Evolutionary conservation across 768 basidiomycete species (phyloP).

Genomic region (Phylloporus scabripes): DNA sequence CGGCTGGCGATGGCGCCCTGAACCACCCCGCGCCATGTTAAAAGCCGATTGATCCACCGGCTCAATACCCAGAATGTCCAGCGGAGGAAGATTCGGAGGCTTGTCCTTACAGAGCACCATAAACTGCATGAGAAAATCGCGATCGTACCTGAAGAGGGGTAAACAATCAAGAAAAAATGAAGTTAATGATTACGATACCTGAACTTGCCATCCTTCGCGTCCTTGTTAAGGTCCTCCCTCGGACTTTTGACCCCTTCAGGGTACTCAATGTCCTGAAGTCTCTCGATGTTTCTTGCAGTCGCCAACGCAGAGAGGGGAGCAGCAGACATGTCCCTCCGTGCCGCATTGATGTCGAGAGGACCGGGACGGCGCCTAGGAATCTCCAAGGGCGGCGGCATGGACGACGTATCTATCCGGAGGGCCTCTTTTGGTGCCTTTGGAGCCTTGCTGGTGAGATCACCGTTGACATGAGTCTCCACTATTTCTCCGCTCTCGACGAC

Average conservation of each 20-base stretch:
- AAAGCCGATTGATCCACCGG: constrained; percentile 54
- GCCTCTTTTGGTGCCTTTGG: constrained; percentile 39
- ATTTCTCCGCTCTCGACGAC: constrained; percentile 31
- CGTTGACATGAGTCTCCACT: constrained; percentile 23
- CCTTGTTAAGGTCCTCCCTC: constrained; percentile 74
- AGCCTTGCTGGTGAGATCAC: constrained; percentile 39
- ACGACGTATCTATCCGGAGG: constrained; percentile 62
- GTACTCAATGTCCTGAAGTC: constrained; percentile 72
- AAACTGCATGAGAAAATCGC: constrained; percentile 96
- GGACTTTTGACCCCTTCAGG: constrained; percentile 83
- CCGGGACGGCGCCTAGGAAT: constrained; percentile 53
- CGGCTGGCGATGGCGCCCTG: constrained; percentile 52
- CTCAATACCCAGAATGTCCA: constrained; percentile 89
- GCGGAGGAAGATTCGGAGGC: constrained; percentile 81
- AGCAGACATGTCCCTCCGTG: constrained; percentile 37
- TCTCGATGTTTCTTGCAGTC: constrained; percentile 80
- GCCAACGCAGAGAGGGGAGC: constrained; percentile 55
- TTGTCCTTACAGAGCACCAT: constrained; percentile 94
- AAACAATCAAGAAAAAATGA: constrained; percentile 2
- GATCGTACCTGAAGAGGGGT: constrained; percentile 70
- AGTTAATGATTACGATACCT: constrained; percentile 41
- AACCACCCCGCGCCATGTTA: constrained; percentile 55
- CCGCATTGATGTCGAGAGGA: constrained; percentile 60
- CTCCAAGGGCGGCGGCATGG: constrained; percentile 37
- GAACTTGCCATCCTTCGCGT: constrained; percentile 85